Percentiles rank a stretch among this genome's conserved stretches.
phyloP scores from a whole-genome alignment of 192 early-diverging fungal genomes.

The Backusella liffmaniae region DNA sequence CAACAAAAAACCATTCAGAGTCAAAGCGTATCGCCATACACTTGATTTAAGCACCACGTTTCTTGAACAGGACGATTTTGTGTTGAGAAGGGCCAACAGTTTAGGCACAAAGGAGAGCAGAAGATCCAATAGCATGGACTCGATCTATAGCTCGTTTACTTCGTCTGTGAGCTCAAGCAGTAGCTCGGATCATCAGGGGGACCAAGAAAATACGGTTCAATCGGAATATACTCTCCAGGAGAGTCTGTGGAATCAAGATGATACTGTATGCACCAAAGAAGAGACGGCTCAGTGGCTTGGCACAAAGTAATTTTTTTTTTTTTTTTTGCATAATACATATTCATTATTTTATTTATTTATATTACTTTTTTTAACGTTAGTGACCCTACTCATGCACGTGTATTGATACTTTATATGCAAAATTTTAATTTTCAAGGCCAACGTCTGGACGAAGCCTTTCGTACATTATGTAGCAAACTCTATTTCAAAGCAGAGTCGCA shows the following conservation, averaged over 20 bases:
- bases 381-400: constrained; percentile 18
- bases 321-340: not conserved
- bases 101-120: not conserved
- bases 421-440: constrained; percentile 69
- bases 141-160: not conserved
- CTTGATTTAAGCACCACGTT: not conserved
- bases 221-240: not conserved
- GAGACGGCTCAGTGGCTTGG: constrained; percentile 49
- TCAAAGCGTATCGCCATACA: not conserved
- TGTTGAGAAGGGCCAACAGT: constrained; percentile 2
- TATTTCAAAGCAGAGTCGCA: constrained; percentile 90
- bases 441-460: constrained; percentile 68
- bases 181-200: not conserved
- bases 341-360: not conserved
- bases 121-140: constrained; percentile 3
- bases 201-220: not conserved
- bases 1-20: not conserved
- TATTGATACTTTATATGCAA: constrained; percentile 68
- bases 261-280: constrained; percentile 37
- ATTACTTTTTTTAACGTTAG: not conserved
- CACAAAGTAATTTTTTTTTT: constrained; percentile 13
- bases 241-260: constrained; percentile 36
- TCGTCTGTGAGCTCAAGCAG: not conserved
- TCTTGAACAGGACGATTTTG: not conserved
- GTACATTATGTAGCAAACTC: constrained; percentile 67